phyloP scores from a whole-genome alignment of 2,329 filamentous ascomycete species.

The Trichocomaceae sp. region DNA sequence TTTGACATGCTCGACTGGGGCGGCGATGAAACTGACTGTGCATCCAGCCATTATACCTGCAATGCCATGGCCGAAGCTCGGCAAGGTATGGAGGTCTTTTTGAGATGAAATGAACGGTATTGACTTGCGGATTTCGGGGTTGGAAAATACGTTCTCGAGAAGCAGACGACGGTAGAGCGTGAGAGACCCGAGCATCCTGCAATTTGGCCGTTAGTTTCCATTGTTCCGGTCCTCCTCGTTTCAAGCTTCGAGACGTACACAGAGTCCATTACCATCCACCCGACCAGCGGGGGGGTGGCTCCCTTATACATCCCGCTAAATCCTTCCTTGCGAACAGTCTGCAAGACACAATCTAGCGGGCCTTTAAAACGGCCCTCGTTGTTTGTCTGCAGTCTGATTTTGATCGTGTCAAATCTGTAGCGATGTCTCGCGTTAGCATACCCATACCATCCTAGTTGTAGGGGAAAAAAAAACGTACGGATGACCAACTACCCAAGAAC shows the following conservation, averaged over 20 bases:
- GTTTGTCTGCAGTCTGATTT: conserved; percentile 90
- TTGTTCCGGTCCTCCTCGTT: neutral
- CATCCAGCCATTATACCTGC: conserved; percentile 81
- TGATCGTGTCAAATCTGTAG: conserved; percentile 85
- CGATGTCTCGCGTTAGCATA: neutral
- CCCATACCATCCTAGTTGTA: neutral
- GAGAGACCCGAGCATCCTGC: conserved; percentile 77
- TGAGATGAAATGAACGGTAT: conserved; percentile 32
- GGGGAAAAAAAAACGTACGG: conserved; percentile 40
- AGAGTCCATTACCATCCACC: conserved; percentile 98
- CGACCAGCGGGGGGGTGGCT: conserved; percentile 80
- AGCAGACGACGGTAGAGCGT: conserved; percentile 83
- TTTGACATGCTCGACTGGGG: conserved; percentile 92
- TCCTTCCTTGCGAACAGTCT: conserved; percentile 82
- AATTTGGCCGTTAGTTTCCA: neutral
- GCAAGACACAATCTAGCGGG: conserved; percentile 74
- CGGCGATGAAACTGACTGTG: conserved; percentile 88
- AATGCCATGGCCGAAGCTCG: conserved; percentile 73
- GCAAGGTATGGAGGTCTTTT: conserved; percentile 49
- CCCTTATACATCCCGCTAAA: conserved; percentile 86
- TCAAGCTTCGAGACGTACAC: conserved; percentile 36
- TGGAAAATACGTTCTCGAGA: conserved; percentile 68
- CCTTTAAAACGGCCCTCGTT: conserved; percentile 70
- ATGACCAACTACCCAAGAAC: conserved; percentile 47
- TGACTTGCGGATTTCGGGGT: conserved; percentile 39